Base-by-base conservation (phyloP, 441 rosid species). In the Sinapis alba region DNA sequence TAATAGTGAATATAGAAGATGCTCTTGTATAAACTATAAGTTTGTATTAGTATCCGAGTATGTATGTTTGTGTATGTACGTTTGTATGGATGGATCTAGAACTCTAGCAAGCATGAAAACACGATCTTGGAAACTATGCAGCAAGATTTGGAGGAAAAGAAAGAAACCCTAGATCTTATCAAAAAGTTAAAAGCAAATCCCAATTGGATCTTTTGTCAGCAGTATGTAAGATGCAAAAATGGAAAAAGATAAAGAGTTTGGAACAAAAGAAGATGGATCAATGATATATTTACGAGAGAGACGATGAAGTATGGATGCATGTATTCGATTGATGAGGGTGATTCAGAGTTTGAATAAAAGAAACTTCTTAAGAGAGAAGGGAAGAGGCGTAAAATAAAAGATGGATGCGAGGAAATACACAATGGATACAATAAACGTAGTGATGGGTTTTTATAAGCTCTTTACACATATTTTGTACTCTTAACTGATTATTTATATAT, bases 401-500 rank as follows among this genome's bases (percentile, higher is more conserved):
- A 26, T 57, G 26, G 63, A 32, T 43, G 66, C 60, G 19, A 61
- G 24, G 23, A 54, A 53, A 73, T 73, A 73, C 74, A 68, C 78
- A 26, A 54, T 62, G 75, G 75, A 73, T 78, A 73, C 62, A 30
- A 9, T 26, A 38, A 34, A 63, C 26, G 62, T 32, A 57, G 62
- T 63, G 78, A 73, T 68, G 78, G 67, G 47, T 68, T 73, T 78
- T 72, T 78, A 78, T 78, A 78, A 67, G 78, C 74, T 73, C 47
- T 27, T 50, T 58, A 13, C 57, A 67, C 67, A 20, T 67, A 13
- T 34, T 65, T 47, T 45, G 10, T 6, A 43, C 23, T 20, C 57
- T 38, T 50, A 47, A 20, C 38, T n/a, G 8, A 4, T 64, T 38
- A 24, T 11, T 11, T 59, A 30, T 7, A 20, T 15, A 4, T 12